Evolutionary conservation across 2,329 filamentous ascomycete genomes (phyloP).

Genomic region (Myriosclerotinia curreyana): DNA sequence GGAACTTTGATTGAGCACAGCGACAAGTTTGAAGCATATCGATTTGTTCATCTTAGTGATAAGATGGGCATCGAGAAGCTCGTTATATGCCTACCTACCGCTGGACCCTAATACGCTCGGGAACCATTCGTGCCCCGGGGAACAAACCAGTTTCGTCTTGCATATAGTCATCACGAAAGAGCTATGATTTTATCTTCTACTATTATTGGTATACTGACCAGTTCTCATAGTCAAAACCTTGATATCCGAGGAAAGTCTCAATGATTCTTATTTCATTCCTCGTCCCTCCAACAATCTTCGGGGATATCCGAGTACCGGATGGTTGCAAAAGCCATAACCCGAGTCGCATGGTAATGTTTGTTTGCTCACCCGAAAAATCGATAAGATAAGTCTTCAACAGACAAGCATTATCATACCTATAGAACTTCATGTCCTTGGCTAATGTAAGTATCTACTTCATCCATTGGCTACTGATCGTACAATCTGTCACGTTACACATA

Average conservation of each 20-base stretch:
- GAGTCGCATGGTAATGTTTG: conserved; percentile 10
- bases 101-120: too few species aligned
- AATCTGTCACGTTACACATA: neutral
- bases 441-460: neutral
- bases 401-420: neutral
- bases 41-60: too few species aligned
- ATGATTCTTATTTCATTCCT: too few species aligned
- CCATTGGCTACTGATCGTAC: conserved; percentile 4
- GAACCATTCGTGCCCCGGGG: neutral
- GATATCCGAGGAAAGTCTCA: neutral
- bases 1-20: too few species aligned
- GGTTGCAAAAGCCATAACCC: neutral
- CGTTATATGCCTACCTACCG: too few species aligned
- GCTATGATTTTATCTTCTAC: neutral
- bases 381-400: neutral
- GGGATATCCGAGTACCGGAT: neutral
- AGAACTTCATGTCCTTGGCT: neutral
- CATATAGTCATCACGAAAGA: neutral
- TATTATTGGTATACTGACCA: neutral
- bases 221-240: neutral
- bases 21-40: too few species aligned
- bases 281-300: neutral
- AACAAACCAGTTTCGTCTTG: too few species aligned
- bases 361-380: conserved; percentile 6
- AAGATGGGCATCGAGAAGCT: too few species aligned